These are phyloP conservation scores for Drechslerella coelobrocha DNA, from an alignment of 2,329 filamentous ascomycete species.

Conservation along the genomic window DNA sequence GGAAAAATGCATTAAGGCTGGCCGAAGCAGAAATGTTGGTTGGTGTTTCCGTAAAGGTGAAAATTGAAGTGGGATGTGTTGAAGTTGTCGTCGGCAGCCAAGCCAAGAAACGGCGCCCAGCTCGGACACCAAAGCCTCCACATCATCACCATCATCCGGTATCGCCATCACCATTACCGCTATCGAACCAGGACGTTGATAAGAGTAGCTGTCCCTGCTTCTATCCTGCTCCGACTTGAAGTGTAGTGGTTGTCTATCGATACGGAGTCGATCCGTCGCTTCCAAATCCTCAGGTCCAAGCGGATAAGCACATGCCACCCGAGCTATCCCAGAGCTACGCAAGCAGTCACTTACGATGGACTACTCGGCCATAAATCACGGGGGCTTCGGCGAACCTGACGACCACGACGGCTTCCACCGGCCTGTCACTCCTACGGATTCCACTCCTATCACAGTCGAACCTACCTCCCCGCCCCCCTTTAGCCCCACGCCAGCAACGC, in stretches of 20 bases:
- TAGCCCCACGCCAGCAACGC: slow-evolving; percentile 30
- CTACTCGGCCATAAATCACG: slow-evolving; percentile 45
- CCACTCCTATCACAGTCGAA: slow-evolving; percentile 17
- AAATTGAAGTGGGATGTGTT: slow-evolving; percentile 9
- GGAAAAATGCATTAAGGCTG: too few species aligned
- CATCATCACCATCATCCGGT: too few species aligned
- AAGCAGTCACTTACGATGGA: slow-evolving; percentile 23
- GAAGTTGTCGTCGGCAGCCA: slow-evolving; percentile 6
- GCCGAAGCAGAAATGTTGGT: too few species aligned
- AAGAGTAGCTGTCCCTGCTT: too few species aligned
- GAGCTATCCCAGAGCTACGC: neutral
- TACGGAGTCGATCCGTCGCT: neutral
- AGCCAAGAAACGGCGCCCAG: too few species aligned
- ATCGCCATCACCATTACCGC: too few species aligned
- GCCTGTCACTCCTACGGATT: slow-evolving; percentile 30
- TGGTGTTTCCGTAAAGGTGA: neutral
- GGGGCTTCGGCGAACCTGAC: slow-evolving; percentile 43
- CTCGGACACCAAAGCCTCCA: too few species aligned
- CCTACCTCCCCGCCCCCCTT: slow-evolving; percentile 41
- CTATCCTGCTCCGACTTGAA: too few species aligned
- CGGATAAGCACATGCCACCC: neutral
- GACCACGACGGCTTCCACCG: slow-evolving; percentile 39
- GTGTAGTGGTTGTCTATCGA: too few species aligned
- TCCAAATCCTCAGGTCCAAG: neutral
- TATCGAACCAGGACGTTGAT: too few species aligned